These are phyloP conservation scores for Gremmenia infestans DNA, from an alignment of 2,329 filamentous ascomycete species.

Conservation along the genomic window DNA sequence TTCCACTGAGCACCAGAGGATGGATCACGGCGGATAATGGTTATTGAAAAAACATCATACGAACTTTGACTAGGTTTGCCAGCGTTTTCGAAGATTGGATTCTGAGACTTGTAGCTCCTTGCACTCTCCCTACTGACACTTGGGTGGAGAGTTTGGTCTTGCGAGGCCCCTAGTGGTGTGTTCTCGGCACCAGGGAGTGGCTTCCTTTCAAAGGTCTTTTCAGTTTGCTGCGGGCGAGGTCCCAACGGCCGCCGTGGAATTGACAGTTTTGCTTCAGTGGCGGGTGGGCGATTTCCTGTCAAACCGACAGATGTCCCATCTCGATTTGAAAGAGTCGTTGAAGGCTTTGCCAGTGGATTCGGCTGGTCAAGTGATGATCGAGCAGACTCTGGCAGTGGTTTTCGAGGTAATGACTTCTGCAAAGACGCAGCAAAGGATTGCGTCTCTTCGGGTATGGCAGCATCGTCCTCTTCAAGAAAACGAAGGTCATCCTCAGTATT, in stretches of 20 bases:
- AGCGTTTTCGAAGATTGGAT: neutral
- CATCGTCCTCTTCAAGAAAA: conserved; percentile 31
- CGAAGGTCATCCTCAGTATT: conserved; percentile 55
- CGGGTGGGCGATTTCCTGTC: conserved; percentile 4
- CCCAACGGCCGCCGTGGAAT: conserved; percentile 14
- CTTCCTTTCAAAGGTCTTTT: conserved; percentile 12
- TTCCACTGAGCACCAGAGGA: conserved; percentile 69
- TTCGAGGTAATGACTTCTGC: conserved; percentile 26
- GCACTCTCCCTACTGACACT: conserved; percentile 6
- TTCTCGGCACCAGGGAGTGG: conserved; percentile 18
- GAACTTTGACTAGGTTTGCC: neutral
- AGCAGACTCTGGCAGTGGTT: conserved; percentile 27
- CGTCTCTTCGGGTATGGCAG: conserved; percentile 6
- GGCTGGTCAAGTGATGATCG: conserved; percentile 21
- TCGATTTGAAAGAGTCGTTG: neutral
- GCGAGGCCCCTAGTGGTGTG: neutral
- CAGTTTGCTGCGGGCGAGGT: conserved; percentile 15
- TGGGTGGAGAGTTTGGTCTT: neutral
- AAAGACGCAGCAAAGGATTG: neutral
- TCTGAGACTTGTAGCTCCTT: neutral
- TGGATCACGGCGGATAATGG: conserved; percentile 70
- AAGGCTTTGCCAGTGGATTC: neutral
- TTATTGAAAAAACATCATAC: conserved; percentile 27
- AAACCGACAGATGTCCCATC: neutral
- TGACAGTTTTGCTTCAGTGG: neutral